These are phyloP conservation scores for Cadophora sp. DNA, from an alignment of 2,329 filamentous ascomycete species.

Conservation along the genomic window DNA sequence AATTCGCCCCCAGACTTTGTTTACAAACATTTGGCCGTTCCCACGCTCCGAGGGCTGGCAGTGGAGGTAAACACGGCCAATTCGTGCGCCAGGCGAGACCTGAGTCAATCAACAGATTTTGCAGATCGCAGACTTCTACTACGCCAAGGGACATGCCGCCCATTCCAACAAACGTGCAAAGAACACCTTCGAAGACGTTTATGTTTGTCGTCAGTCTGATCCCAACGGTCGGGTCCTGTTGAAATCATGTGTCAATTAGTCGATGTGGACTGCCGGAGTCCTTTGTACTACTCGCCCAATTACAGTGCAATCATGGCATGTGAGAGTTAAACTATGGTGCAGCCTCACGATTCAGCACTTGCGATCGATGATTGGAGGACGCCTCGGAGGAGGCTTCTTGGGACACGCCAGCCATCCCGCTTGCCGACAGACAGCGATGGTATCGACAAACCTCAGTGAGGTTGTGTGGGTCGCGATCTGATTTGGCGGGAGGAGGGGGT, in stretches of 20 bases:
- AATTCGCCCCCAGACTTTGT: conserved; percentile 37
- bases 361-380: conserved; percentile 8
- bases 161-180: not conserved
- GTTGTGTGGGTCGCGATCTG: conserved; percentile 18
- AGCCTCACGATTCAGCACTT: conserved; percentile 26
- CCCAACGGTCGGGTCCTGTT: conserved; percentile 36
- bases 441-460: conserved; percentile 13
- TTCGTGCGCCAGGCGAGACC: conserved; percentile 36
- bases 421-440: conserved; percentile 18
- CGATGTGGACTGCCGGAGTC: conserved; percentile 35
- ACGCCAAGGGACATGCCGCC: not conserved
- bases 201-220: conserved; percentile 27
- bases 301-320: conserved; percentile 19
- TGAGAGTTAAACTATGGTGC: conserved; percentile 31
- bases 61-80: conserved; percentile 41
- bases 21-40: conserved; percentile 36
- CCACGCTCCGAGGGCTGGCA: conserved; percentile 25
- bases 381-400: conserved; percentile 12
- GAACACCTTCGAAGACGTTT: conserved; percentile 27
- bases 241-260: conserved; percentile 40
- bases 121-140: conserved; percentile 4
- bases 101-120: conserved; percentile 21
- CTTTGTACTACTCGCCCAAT: conserved; percentile 32
- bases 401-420: not conserved
- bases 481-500: conserved; percentile 19